Conservation (phyloP, 257 asterid genomes). For the Osmanthus fragrans region DNA sequence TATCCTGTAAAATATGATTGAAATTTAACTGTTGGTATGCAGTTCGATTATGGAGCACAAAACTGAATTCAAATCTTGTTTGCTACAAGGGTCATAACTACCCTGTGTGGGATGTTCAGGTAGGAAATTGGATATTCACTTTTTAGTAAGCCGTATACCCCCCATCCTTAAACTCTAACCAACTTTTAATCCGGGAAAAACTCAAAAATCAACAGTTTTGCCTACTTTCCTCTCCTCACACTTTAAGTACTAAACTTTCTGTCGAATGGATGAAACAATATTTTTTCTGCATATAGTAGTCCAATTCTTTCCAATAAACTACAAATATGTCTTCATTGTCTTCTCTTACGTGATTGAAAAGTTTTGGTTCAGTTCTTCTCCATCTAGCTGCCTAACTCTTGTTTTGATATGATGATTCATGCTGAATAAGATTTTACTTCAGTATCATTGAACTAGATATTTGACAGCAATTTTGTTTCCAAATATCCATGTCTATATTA, state of each 20-base stretch:
- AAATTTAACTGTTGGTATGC: conserved; percentile 25
- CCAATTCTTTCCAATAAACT: too few species aligned
- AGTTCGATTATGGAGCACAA: conserved; percentile 96
- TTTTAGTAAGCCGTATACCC: conserved; percentile 10
- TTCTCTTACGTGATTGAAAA: background rate
- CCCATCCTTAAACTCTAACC: background rate
- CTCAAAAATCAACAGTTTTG: background rate
- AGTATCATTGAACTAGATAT: background rate
- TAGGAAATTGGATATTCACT: conserved; percentile 21
- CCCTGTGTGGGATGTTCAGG: conserved; percentile 99
- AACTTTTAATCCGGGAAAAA: background rate
- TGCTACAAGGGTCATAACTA: conserved; percentile 98
- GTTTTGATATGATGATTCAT: background rate
- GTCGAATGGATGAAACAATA: too few species aligned
- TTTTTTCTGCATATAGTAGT: too few species aligned
- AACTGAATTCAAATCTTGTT: conserved; percentile 86
- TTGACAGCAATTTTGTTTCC: background rate
- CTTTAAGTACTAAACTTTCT: too few species aligned
- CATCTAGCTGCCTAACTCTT: background rate
- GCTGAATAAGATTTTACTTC: background rate
- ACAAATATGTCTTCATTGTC: background rate
- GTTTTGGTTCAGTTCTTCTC: background rate
- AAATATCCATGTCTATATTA: background rate
- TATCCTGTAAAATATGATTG: background rate
- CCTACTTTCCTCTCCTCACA: background rate